Conservation (phyloP, 148 eudicot genomes). For the Vaccinium myrtillus region DNA sequence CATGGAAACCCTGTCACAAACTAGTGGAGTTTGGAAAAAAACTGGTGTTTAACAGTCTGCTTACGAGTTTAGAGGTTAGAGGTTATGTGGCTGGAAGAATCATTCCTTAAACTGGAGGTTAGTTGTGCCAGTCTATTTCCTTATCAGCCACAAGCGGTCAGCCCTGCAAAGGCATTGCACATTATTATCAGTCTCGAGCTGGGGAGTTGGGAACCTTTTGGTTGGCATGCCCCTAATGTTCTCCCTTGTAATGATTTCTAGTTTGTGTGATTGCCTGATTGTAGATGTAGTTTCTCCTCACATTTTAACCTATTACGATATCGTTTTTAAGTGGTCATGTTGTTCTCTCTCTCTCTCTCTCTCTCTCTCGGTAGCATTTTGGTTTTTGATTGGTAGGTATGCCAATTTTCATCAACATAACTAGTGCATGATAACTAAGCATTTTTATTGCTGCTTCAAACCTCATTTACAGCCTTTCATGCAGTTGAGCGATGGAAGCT, state of each 20-base stretch:
- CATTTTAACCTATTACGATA: background rate
- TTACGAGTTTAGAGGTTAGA: background rate
- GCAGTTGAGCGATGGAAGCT: constrained; percentile 32
- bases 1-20: background rate
- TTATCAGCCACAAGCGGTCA: background rate
- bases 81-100: background rate
- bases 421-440: background rate
- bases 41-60: background rate
- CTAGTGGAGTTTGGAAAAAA: background rate
- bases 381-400: background rate
- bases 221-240: background rate
- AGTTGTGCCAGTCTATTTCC: background rate
- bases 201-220: background rate
- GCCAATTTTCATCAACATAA: background rate
- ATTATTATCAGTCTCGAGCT: background rate
- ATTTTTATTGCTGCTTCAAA: background rate
- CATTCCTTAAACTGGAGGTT: background rate
- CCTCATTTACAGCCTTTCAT: background rate
- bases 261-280: background rate
- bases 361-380: background rate
- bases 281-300: background rate
- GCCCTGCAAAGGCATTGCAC: background rate
- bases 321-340: background rate
- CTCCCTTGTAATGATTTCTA: background rate
- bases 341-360: background rate